Conservation (phyloP, 2,329 filamentous ascomycete species). For the Coniella vitis region DNA sequence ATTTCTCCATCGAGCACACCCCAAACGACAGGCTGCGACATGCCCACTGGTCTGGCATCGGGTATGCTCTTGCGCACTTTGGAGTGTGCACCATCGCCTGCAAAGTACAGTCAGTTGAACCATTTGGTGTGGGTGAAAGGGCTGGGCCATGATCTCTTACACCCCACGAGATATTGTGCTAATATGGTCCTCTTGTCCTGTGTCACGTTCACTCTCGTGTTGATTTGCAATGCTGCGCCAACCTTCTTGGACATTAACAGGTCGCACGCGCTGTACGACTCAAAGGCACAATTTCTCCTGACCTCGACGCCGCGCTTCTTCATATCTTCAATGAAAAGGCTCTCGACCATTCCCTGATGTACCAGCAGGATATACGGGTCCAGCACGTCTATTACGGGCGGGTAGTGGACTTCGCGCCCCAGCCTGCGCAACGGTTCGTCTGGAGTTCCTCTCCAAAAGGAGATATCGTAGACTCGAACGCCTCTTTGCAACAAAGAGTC, state of each 20-base stretch:
- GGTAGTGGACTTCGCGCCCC: constrained; percentile 61
- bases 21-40: constrained; percentile 34
- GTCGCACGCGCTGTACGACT: constrained; percentile 39
- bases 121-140: background rate
- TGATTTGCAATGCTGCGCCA: constrained; percentile 39
- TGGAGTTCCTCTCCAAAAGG: constrained; percentile 58
- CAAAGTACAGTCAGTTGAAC: constrained; percentile 13
- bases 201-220: constrained; percentile 44
- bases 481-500: constrained; percentile 60
- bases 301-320: constrained; percentile 57
- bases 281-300: constrained; percentile 57
- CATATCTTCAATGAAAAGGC: constrained; percentile 63
- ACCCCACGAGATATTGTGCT: constrained; percentile 62
- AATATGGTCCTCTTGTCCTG: constrained; percentile 41
- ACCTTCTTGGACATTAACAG: constrained; percentile 32
- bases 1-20: constrained; percentile 52
- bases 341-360: constrained; percentile 72
- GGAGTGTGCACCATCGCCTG: constrained; percentile 46
- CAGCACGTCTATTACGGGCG: constrained; percentile 47
- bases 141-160: constrained; percentile 39
- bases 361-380: constrained; percentile 52
- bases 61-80: constrained; percentile 43
- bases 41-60: constrained; percentile 35
- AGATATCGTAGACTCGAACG: constrained; percentile 66
- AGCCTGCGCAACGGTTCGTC: constrained; percentile 40